These are phyloP conservation scores for Tagetes erecta DNA, from an alignment of 129 eudicot genomes.

Conservation along the genomic window DNA sequence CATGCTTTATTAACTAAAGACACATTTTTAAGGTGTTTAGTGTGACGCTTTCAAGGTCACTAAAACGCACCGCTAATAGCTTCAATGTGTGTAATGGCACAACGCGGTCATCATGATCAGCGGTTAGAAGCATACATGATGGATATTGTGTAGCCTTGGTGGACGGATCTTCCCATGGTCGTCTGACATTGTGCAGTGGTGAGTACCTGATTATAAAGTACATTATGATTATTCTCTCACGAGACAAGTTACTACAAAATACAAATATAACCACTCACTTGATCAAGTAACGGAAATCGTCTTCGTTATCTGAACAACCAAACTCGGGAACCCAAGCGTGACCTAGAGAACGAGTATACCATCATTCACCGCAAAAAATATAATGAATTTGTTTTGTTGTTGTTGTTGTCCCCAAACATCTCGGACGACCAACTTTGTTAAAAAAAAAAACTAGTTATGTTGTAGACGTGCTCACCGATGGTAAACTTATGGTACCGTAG, in stretches of 20 bases:
- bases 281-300: slow-evolving; percentile 76
- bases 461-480: slow-evolving; percentile 57
- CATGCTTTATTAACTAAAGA: not conserved
- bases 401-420: too few relatives aligned
- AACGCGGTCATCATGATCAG: slow-evolving; percentile 96
- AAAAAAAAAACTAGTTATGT: too few relatives aligned
- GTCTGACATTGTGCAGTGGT: slow-evolving; percentile 80
- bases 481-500: slow-evolving; percentile 93
- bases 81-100: slow-evolving; percentile 93
- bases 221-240: not conserved
- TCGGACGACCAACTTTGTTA: too few relatives aligned
- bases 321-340: slow-evolving; percentile 92
- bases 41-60: too few relatives aligned
- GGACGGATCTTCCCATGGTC: slow-evolving; percentile 79
- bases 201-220: slow-evolving; percentile 60
- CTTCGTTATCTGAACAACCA: slow-evolving; percentile 88
- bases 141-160: slow-evolving; percentile 60
- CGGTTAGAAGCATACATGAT: slow-evolving; percentile 77
- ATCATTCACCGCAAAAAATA: not conserved
- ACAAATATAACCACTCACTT: slow-evolving; percentile 50
- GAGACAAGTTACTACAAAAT: not conserved
- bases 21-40: not conserved
- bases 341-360: slow-evolving; percentile 37
- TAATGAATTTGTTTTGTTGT: not conserved
- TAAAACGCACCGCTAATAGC: slow-evolving; percentile 59